Evolutionary conservation across 768 basidiomycete genomes (phyloP), one percentile per base, ranked within the genome.

Genomic region (Xerocomellus chrysenteron): DNA sequence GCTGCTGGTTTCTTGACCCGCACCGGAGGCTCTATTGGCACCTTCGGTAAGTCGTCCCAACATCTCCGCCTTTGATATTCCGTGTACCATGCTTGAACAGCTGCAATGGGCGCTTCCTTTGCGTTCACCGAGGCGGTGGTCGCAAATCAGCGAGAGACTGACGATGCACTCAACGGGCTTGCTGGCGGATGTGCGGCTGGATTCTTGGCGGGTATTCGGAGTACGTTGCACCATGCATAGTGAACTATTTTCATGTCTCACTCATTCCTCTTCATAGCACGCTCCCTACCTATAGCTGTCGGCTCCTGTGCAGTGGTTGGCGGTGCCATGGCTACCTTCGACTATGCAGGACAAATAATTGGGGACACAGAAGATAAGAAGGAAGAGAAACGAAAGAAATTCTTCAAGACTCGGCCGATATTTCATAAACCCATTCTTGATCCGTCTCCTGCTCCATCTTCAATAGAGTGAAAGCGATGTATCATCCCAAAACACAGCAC

Each of bases 111-210:
- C 28, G 86, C 85, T 58, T 81, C 90, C 5, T 98, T 90, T 68
- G 89, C 91, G 11, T 81, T 88, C 62, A 90, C 90, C 2, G 92
- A 96, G 70, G 78, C 90, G 7, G 74, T 80, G 30, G 84, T 91
- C 21, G 91, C 92, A 52, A 98, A 98, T 73, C 75, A 85, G 57
- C 83, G 94, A 53, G 80, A 84, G 72, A 85, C 77, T 61, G 80
- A 92, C 59, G 95, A 98, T 69, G 78, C 87, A 41, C 65, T 90
- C 58, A 97, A 94, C 65, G 88, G 90, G 47, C 88, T 87, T 45
- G 84, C 84, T 50, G 94, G 90, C 52, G 94, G 89, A 54, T 96
- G 94, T 75, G 94, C 94, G 47, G 94, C 94, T 50, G 94, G 94
- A 45, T 93, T 96, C 75, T 75, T 96, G 59, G 92, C 92, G 32